These are phyloP conservation scores for Arthrobotrys conoides DNA, from an alignment of 2,329 filamentous ascomycete genomes.

Conservation along the genomic window DNA sequence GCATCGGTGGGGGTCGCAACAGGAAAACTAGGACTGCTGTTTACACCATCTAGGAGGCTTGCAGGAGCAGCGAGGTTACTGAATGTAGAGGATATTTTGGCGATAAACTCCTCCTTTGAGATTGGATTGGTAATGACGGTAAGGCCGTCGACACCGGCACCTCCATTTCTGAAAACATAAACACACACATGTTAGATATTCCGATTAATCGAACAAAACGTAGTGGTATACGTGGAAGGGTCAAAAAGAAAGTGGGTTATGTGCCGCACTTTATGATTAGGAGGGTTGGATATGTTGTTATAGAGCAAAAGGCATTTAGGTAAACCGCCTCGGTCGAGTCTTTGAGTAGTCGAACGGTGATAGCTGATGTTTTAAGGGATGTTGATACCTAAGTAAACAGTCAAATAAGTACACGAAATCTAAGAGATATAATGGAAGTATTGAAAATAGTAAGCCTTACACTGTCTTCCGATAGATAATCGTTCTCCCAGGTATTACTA, in stretches of 20 bases:
- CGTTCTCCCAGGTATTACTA: constrained; percentile 44
- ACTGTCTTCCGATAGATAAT: constrained; percentile 40
- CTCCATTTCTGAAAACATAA: constrained; percentile 42
- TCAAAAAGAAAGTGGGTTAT: neutral
- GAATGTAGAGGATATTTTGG: constrained; percentile 40
- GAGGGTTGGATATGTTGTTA: constrained; percentile 45
- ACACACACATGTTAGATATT: neutral
- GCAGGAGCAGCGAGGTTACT: constrained; percentile 19
- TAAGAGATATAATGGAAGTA: too few relatives aligned
- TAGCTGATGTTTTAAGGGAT: constrained; percentile 21
- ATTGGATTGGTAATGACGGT: constrained; percentile 46
- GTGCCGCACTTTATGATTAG: constrained; percentile 53
- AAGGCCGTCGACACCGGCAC: constrained; percentile 47
- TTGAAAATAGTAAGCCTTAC: constrained; percentile 19
- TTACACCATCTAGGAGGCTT: constrained; percentile 51
- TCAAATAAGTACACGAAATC: neutral
- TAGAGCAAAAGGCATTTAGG: constrained; percentile 49
- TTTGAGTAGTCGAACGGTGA: constrained; percentile 46
- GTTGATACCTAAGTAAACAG: constrained; percentile 23
- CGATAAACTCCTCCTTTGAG: constrained; percentile 51
- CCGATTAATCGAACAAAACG: neutral
- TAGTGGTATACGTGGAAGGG: neutral
- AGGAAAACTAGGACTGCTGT: constrained; percentile 52
- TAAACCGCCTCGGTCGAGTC: constrained; percentile 51
- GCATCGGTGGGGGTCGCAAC: neutral